These are phyloP conservation scores for Epichloe festucae DNA, from an alignment of 2,329 filamentous ascomycete species.

Conservation along the genomic window DNA sequence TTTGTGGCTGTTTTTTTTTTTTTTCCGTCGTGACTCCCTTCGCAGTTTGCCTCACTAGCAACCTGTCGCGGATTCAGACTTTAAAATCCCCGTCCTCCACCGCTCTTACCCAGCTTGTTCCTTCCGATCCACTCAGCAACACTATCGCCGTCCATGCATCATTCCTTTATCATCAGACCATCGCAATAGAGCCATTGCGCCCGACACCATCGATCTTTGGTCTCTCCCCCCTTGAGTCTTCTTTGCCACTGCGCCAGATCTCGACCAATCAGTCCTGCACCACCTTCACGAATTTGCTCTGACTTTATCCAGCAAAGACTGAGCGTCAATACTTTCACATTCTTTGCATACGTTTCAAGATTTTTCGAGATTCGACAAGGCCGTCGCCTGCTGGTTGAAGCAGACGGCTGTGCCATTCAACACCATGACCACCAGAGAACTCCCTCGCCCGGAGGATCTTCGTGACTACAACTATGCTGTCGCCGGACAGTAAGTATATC, in stretches of 20 bases:
- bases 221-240: neutral
- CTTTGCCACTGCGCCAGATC: neutral
- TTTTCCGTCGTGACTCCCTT: neutral
- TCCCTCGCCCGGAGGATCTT: slow-evolving; percentile 48
- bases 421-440: slow-evolving; percentile 19
- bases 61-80: neutral
- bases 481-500: slow-evolving; percentile 62
- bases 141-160: neutral
- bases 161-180: too few species aligned
- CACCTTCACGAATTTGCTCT: neutral
- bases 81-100: neutral
- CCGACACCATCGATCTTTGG: neutral
- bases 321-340: neutral
- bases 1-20: neutral
- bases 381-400: neutral
- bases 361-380: neutral
- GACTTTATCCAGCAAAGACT: neutral
- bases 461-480: slow-evolving; percentile 63
- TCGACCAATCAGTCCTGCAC: neutral
- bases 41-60: neutral
- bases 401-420: neutral
- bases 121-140: neutral
- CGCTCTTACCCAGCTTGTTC: neutral
- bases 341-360: neutral
- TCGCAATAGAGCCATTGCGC: too few species aligned